phyloP scores from a whole-genome alignment of 202 grass and related monocot genomes.

The Bolboschoenoplectus hybrid region DNA sequence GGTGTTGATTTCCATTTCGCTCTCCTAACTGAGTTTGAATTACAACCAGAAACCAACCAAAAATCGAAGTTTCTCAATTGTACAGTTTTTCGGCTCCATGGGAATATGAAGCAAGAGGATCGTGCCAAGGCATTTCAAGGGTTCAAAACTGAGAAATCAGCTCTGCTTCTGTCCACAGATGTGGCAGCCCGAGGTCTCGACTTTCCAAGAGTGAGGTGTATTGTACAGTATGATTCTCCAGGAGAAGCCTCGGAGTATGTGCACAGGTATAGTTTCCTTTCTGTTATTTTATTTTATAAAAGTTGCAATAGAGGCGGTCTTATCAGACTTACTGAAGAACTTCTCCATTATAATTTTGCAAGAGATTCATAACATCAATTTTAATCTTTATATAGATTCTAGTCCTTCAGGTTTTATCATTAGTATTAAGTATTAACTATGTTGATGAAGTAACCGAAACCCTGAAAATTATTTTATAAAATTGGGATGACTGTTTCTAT shows the following conservation, averaged over 20 bases:
- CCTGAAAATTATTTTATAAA: background rate
- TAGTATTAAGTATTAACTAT: background rate
- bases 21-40: slow-evolving; percentile 67
- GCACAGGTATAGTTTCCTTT: slow-evolving; percentile 68
- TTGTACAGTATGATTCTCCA: slow-evolving; percentile 97
- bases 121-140: slow-evolving; percentile 77
- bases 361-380: background rate
- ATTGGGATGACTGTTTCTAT: background rate
- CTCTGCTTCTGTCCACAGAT: slow-evolving; percentile 86
- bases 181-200: slow-evolving; percentile 89
- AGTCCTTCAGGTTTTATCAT: background rate
- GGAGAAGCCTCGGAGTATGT: slow-evolving; percentile 98
- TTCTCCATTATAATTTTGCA: background rate
- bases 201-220: slow-evolving; percentile 87
- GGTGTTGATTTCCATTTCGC: slow-evolving; percentile 83
- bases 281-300: slow-evolving; percentile 30
- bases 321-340: background rate
- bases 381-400: background rate
- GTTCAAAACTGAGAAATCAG: slow-evolving; percentile 88
- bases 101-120: slow-evolving; percentile 87
- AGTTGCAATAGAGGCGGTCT: background rate
- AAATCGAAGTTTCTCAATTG: slow-evolving; percentile 66
- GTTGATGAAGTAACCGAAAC: background rate
- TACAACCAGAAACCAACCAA: slow-evolving; percentile 51
- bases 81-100: slow-evolving; percentile 79